These are phyloP conservation scores for Zygotorulaspora danielsina DNA, from an alignment of 805 yeast species.

Conservation along the genomic window DNA sequence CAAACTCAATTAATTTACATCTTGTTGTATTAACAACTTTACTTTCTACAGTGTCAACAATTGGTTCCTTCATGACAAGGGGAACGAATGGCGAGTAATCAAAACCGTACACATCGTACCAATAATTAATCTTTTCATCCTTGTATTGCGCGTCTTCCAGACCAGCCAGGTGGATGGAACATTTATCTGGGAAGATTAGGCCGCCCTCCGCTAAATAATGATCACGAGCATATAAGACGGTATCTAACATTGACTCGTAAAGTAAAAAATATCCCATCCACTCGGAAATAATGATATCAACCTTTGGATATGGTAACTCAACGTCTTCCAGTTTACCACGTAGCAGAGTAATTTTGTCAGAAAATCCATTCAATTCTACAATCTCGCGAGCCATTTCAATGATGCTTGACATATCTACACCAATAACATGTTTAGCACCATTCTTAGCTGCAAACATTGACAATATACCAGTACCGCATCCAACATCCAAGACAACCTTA, in stretches of 20 bases:
- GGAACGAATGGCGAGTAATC: slow-evolving; percentile 89
- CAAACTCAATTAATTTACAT: slow-evolving; percentile 69
- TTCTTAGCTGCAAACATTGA: slow-evolving; percentile 98
- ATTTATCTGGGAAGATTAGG: slow-evolving; percentile 89
- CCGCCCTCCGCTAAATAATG: slow-evolving; percentile 75
- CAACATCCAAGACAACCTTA: slow-evolving; percentile 93
- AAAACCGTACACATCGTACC: slow-evolving; percentile 97
- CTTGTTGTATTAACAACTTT: slow-evolving; percentile 70
- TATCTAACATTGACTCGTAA: slow-evolving; percentile 96
- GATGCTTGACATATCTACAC: slow-evolving; percentile 95
- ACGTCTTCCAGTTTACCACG: slow-evolving; percentile 96
- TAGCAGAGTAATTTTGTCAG: slow-evolving; percentile 79
- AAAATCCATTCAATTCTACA: slow-evolving; percentile 74
- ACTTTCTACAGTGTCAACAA: slow-evolving; percentile 91
- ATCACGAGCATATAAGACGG: slow-evolving; percentile 92
- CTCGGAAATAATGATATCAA: slow-evolving; percentile 92
- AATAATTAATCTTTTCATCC: slow-evolving; percentile 82
- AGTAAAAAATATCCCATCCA: slow-evolving; percentile 99
- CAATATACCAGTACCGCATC: slow-evolving; percentile 97
- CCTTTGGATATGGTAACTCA: slow-evolving; percentile 74
- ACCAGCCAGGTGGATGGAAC: slow-evolving; percentile 83
- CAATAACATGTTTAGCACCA: slow-evolving; percentile 98
- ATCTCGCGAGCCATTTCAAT: slow-evolving; percentile 94
- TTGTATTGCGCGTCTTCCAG: slow-evolving; percentile 91
- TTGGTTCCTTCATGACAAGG: slow-evolving; percentile 85